These are phyloP conservation scores for Luffa aegyptiaca DNA, from an alignment of 306 rosid species.

Conservation along the genomic window DNA sequence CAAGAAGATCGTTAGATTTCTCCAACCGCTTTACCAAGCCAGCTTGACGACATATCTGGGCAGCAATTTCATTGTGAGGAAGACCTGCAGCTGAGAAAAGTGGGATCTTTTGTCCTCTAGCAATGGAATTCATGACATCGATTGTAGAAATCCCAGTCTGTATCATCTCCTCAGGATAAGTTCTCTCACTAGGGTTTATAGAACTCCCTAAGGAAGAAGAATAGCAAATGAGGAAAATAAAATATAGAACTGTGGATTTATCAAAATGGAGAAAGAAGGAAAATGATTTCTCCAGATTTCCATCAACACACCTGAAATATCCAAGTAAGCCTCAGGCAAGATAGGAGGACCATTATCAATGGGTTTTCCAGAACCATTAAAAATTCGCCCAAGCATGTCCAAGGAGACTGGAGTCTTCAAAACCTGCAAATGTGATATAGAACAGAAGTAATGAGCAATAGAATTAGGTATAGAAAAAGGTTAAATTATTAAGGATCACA, in stretches of 20 bases:
- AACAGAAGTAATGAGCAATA: slow-evolving; percentile 5
- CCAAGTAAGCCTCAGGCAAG: slow-evolving; percentile 97
- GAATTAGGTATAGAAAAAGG: slow-evolving; percentile 10
- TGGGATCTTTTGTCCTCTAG: slow-evolving; percentile 99
- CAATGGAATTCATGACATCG: slow-evolving; percentile 99
- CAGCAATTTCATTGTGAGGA: slow-evolving; percentile 98
- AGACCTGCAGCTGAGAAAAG: slow-evolving; percentile 99
- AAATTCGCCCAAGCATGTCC: slow-evolving; percentile 99
- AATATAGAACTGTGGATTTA: background rate
- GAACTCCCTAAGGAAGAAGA: slow-evolving; percentile 64
- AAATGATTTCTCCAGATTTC: background rate
- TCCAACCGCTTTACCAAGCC: slow-evolving; percentile 96
- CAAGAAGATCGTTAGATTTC: slow-evolving; percentile 81
- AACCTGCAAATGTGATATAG: slow-evolving; percentile 36
- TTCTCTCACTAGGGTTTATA: slow-evolving; percentile 98
- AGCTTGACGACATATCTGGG: slow-evolving; percentile 99
- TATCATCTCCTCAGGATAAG: slow-evolving; percentile 99
- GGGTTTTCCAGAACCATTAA: slow-evolving; percentile 99
- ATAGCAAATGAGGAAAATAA: background rate
- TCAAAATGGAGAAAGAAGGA: background rate
- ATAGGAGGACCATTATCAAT: slow-evolving; percentile 98
- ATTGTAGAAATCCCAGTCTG: slow-evolving; percentile 98
- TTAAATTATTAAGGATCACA: background rate
- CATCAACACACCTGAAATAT: slow-evolving; percentile 67
- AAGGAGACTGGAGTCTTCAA: slow-evolving; percentile 93